Base-by-base conservation (phyloP, 768 basidiomycete species). In the Mycena belliarum region DNA sequence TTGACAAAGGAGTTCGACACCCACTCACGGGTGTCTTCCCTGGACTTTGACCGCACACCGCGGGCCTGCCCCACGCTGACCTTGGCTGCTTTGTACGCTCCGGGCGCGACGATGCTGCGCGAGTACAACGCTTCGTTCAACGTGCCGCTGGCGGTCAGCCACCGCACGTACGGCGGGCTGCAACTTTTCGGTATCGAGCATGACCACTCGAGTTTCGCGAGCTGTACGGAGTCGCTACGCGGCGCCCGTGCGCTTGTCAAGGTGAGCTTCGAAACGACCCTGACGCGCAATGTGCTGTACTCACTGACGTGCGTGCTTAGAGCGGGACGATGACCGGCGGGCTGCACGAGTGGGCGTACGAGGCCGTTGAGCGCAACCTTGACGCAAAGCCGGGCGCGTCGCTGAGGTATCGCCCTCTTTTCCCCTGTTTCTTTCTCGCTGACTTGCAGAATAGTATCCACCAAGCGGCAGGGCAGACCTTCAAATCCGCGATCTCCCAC, bases 401-500 rank as follows among this genome's bases (percentile, higher is more conserved):
- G 2, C 76, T 95, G 40, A 91, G 89, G 94, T 92, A 60, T 57
- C 76, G 65, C 38, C 23, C 25, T 18, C 64, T n/a, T n/a, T 12
- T 20, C n/a, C 20, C 7, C 26, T 16, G 3, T 15, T 26, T 33
- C 15, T 7, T 29, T 57, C 6, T 24, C 41, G 24, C 20, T 38
- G 40, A 41, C 40, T 2, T n/a, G 15, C 6, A 32, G 21, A 40
- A 28, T 63, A 95, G 93, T 57, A 89, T 96, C 52, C 87, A 96
- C 29, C 83, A 91, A 67, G 81, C 88, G 1, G 94, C 95, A 0
- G 92, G 93, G 0, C 82, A 85, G 23, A 83, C 86, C 0, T 69
- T 85, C 59, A 98, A 98, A 72, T 94, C 94, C 0, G 82, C 93
- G 0, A 41, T 98, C 2, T 87, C 87, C 14, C 91, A 98, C 66